Evolutionary conservation across 495 filamentous ascomycete genomes (phyloP).

Genomic region (Durotheca rogersii): DNA sequence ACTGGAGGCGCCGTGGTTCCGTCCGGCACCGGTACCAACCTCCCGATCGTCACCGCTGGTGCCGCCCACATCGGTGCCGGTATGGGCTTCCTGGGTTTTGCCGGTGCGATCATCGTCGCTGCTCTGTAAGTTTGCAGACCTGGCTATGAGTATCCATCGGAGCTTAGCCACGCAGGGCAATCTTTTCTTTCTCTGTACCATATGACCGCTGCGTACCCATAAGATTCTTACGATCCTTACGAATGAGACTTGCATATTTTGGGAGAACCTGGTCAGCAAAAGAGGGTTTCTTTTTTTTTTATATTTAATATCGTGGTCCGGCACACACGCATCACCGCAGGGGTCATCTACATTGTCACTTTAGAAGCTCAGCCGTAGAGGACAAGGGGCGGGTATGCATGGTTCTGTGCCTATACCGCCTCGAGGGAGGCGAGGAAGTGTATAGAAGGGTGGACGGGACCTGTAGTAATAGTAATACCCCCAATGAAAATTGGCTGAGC

Average conservation of each 20-base stretch:
- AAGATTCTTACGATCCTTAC: conserved; percentile 48
- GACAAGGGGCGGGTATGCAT: neutral
- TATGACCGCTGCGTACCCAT: conserved; percentile 24
- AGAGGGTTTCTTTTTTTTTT: conserved; percentile 14
- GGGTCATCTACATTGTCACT: conserved; percentile 6
- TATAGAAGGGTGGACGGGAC: conserved; percentile 22
- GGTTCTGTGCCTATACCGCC: neutral
- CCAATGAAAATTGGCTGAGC: conserved; percentile 28
- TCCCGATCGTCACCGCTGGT: conserved; percentile 38
- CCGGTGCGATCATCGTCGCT: conserved; percentile 32
- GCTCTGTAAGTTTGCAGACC: conserved; percentile 35
- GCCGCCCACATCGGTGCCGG: conserved; percentile 40
- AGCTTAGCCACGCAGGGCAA: conserved; percentile 6
- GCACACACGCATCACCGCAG: conserved; percentile 1
- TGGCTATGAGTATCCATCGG: neutral
- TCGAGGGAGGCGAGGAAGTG: conserved; percentile 8
- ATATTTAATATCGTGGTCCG: conserved; percentile 8
- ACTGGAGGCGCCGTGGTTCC: conserved; percentile 36
- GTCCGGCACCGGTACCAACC: conserved; percentile 28
- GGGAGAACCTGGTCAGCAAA: conserved; percentile 23
- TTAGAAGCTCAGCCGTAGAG: conserved; percentile 14
- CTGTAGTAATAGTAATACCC: conserved; percentile 39
- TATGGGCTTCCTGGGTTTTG: conserved; percentile 37
- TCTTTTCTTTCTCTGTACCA: conserved; percentile 27
- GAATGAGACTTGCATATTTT: conserved; percentile 33